Evolutionary conservation across 805 yeast species (phyloP).

Genomic region (Candida morakotiae): DNA sequence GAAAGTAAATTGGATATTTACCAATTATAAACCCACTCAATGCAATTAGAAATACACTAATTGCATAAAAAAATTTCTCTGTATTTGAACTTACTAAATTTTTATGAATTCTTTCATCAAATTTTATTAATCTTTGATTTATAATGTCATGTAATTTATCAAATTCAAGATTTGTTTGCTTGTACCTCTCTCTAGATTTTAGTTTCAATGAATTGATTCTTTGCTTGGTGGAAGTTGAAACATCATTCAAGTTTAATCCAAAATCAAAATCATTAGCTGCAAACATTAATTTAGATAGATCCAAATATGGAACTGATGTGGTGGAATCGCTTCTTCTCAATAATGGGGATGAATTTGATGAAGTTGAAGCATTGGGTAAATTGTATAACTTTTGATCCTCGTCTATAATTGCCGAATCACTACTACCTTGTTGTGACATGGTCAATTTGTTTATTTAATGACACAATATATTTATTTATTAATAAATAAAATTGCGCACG

Average conservation of each 20-base stretch:
- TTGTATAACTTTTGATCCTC: not conserved
- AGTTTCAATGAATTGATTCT: constrained; percentile 30
- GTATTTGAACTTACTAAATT: constrained; percentile 32
- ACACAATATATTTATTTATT: not conserved
- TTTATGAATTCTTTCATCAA: constrained; percentile 33
- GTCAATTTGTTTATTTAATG: not conserved
- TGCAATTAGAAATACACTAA: constrained; percentile 65
- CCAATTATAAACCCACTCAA: constrained; percentile 75
- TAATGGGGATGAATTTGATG: constrained; percentile 3
- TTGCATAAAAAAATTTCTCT: constrained; percentile 79
- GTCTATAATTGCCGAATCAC: not conserved
- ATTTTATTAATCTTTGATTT: constrained; percentile 26
- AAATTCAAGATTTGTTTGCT: constrained; percentile 21
- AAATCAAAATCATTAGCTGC: constrained; percentile 39
- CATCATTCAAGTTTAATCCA: constrained; percentile 33
- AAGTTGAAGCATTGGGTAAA: constrained; percentile 1
- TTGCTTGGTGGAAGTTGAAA: constrained; percentile 31
- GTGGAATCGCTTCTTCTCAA: constrained; percentile 21
- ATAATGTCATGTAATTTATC: constrained; percentile 28
- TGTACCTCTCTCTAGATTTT: constrained; percentile 29
- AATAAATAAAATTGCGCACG: constrained; percentile 1
- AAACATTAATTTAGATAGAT: constrained; percentile 32
- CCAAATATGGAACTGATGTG: constrained; percentile 28
- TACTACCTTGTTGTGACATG: not conserved
- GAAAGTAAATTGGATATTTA: constrained; percentile 71